Percentiles rank a stretch among this genome's conserved stretches.
phyloP scores from a whole-genome alignment of 257 asterid genomes.

The Gynochthodes officinalis region DNA sequence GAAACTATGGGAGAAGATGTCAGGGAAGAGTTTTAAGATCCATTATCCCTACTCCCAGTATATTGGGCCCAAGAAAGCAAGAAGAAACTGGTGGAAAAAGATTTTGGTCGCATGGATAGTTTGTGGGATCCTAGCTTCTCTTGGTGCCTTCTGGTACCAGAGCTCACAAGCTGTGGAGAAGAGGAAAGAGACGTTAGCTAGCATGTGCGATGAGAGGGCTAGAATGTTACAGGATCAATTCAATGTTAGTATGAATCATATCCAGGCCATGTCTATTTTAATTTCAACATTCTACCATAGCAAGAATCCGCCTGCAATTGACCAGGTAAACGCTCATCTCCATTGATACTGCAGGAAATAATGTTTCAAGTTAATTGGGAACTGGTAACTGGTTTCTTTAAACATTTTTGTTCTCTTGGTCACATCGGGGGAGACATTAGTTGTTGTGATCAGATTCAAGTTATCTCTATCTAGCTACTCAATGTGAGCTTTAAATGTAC shows the following conservation, averaged over 20 bases:
- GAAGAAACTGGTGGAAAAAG: slow-evolving; percentile 63
- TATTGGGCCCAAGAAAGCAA: slow-evolving; percentile 44
- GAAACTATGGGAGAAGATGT: slow-evolving; percentile 57
- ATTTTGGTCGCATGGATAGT: slow-evolving; percentile 51
- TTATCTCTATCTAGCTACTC: neutral
- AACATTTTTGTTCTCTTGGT: neutral
- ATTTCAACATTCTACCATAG: slow-evolving; percentile 89
- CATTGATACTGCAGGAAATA: neutral
- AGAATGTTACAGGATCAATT: slow-evolving; percentile 98
- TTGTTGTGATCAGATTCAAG: neutral
- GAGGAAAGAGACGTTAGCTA: slow-evolving; percentile 81
- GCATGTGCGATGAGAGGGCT: slow-evolving; percentile 98
- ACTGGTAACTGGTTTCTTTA: slow-evolving; percentile 1
- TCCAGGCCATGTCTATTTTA: slow-evolving; percentile 93
- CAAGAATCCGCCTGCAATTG: slow-evolving; percentile 82
- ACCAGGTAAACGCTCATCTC: slow-evolving; percentile 56
- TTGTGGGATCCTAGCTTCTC: slow-evolving; percentile 35
- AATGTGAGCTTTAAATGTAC: neutral
- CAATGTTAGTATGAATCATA: slow-evolving; percentile 91
- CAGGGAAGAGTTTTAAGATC: slow-evolving; percentile 45
- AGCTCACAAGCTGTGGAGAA: slow-evolving; percentile 55
- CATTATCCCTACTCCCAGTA: slow-evolving; percentile 53
- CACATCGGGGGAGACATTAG: neutral
- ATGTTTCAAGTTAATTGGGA: neutral
- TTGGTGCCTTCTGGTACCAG: slow-evolving; percentile 49